Evolutionary conservation across 2,329 filamentous ascomycete species (phyloP), one percentile per base, ranked within the genome.

Genomic region (Fusarium transvaalense): DNA sequence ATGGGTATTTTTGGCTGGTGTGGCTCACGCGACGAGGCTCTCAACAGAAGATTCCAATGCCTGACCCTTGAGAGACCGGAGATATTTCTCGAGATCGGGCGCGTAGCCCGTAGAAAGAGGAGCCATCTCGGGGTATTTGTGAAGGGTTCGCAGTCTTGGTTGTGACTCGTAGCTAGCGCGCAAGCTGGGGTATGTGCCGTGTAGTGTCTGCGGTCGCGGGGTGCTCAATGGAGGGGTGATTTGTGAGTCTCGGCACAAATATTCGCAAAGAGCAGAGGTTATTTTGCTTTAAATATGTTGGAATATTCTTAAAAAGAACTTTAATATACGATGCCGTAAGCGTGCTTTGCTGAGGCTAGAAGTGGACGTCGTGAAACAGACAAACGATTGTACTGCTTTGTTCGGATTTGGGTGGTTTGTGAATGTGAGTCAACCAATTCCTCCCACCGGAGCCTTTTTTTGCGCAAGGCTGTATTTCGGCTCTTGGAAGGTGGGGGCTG

Each of bases 21-120:
- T 31, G 25, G 43, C 89, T 77, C 81, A 97, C 93, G 92, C 92
- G 72, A 95, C 89, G 65, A 97, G 86, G 68, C 88, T 89, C 79
- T 97, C 94, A 69, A 97, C 91, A 10, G 93, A 94, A 41, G 91
- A 88, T 72, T 97, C 94, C 55, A 96, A 86, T 31, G 90, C 85
- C 55, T 89, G 90, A 35, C 87, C 86, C 77, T 93, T 95, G 66
- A 97, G 85, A 14, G 91, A 91, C 76, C 91, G 92, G 69, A 97
- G 86, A 74, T 93, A 96, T 48, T 90, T 91, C 46, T 90, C 87
- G 68, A 97, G 83, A 71, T 90, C 91, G 42, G 93, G 93, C 78
- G 92, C 89, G 64, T 77, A 77, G 74, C 78, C 78, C 66, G 76
- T 62, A 37, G 76, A 72, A 47, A 71, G 68, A 46, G 79, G 78